Conservation (phyloP, 169 alveolate genomes). For the Plasmodium billcollinsi region DNA sequence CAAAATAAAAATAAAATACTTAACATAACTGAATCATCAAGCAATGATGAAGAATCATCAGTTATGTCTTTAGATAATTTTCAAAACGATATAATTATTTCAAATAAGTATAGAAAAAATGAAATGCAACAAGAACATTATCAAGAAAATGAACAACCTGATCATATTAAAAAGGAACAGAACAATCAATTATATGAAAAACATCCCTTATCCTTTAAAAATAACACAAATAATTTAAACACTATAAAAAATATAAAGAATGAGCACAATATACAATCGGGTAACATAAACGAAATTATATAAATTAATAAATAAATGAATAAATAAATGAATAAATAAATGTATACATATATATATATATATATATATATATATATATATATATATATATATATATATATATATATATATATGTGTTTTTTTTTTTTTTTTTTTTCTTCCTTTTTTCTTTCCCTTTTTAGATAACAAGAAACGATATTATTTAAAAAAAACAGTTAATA, state of each 20-base stretch:
- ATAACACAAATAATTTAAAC: background rate
- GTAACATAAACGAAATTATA: no score
- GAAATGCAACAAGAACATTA: background rate
- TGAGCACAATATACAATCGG: background rate
- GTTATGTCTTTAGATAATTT: background rate
- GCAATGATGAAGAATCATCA: background rate
- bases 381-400: no score
- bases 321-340: background rate
- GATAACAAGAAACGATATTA: constrained; percentile 42
- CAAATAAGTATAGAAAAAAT: constrained; percentile 35
- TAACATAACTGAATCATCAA: constrained; percentile 8
- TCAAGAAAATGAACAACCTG: background rate
- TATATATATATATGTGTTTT: background rate
- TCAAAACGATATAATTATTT: constrained; percentile 9
- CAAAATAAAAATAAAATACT: constrained; percentile 39
- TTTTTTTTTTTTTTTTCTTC: background rate
- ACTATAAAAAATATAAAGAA: background rate
- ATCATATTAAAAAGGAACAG: background rate
- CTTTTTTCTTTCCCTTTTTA: no score
- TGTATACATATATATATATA: no score
- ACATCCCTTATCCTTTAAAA: background rate
- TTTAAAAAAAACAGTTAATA: constrained; percentile 38
- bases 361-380: background rate
- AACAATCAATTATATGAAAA: background rate
- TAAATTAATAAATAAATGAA: no score